Conservation (phyloP, 768 basidiomycete species). For the Clitopilus hobsonii region DNA sequence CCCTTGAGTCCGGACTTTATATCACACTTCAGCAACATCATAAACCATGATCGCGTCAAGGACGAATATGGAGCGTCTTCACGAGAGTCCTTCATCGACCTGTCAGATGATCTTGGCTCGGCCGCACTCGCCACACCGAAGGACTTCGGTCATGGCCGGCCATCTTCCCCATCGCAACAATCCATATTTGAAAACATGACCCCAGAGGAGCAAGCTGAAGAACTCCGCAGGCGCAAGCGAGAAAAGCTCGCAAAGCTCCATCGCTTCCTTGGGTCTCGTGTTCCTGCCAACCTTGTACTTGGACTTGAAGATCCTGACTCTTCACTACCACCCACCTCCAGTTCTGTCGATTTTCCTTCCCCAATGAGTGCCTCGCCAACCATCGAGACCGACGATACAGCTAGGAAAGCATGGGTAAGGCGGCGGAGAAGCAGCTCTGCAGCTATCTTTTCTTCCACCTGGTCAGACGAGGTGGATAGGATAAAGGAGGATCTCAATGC, state of each 20-base stretch:
- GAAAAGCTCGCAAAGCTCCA: constrained; percentile 79
- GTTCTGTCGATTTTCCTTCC: constrained; percentile 16
- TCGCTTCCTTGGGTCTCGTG: constrained; percentile 79
- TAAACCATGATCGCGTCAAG: constrained; percentile 10
- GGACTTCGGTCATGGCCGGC: constrained; percentile 20
- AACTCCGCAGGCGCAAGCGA: constrained; percentile 62
- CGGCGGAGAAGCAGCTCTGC: constrained; percentile 52
- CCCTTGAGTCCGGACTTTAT: constrained; percentile 48
- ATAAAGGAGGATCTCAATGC: constrained; percentile 67
- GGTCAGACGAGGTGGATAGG: constrained; percentile 56
- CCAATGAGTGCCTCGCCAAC: constrained; percentile 7
- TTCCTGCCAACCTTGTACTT: constrained; percentile 66
- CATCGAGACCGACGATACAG: constrained; percentile 22
- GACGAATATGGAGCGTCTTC: constrained; percentile 23
- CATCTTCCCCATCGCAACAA: constrained; percentile 33
- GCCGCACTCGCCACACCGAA: constrained; percentile 19
- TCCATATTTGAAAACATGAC: constrained; percentile 46
- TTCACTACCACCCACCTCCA: constrained; percentile 16
- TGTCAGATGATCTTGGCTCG: constrained; percentile 56
- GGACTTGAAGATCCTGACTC: constrained; percentile 33
- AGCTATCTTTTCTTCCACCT: constrained; percentile 38
- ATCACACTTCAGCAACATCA: constrained; percentile 24
- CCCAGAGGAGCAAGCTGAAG: constrained; percentile 52
- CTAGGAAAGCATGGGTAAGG: constrained; percentile 39
- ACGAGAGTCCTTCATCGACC: constrained; percentile 57